These are phyloP conservation scores for Leucosporidium scottii DNA, from an alignment of 768 basidiomycete species.

Conservation along the genomic window DNA sequence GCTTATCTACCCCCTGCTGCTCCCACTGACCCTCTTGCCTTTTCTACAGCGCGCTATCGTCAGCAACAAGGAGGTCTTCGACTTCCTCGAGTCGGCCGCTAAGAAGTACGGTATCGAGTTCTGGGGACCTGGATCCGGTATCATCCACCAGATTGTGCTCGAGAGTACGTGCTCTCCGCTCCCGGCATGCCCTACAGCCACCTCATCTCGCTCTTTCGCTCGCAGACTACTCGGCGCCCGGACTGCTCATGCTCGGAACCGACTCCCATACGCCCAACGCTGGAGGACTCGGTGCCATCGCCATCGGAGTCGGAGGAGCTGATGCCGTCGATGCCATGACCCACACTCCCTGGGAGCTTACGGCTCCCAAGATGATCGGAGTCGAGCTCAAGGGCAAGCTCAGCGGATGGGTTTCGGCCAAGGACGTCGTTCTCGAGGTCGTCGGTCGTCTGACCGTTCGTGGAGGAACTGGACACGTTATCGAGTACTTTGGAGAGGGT, in stretches of 20 bases:
- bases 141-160: conserved; percentile 64
- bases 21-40: neutral
- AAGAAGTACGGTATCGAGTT: conserved; percentile 75
- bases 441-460: conserved; percentile 90
- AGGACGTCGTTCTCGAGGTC: conserved; percentile 89
- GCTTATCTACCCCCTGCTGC: neutral
- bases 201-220: conserved; percentile 28
- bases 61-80: conserved; percentile 91
- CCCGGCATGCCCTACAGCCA: neutral
- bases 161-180: neutral
- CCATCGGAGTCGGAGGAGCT: conserved; percentile 98
- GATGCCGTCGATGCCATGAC: conserved; percentile 98
- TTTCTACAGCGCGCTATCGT: conserved; percentile 63
- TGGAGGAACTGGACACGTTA: conserved; percentile 89
- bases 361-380: conserved; percentile 54
- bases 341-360: conserved; percentile 95
- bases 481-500: conserved; percentile 95
- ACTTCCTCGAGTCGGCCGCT: conserved; percentile 64
- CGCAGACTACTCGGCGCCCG: conserved; percentile 47
- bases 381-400: conserved; percentile 81
- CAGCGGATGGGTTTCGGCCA: conserved; percentile 86
- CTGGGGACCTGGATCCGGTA: conserved; percentile 81
- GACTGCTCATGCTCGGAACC: conserved; percentile 47
- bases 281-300: conserved; percentile 89
- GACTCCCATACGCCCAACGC: conserved; percentile 99